Evolutionary conservation across 148 eudicot species (phyloP).

Genomic region (Diospyros kaki): DNA sequence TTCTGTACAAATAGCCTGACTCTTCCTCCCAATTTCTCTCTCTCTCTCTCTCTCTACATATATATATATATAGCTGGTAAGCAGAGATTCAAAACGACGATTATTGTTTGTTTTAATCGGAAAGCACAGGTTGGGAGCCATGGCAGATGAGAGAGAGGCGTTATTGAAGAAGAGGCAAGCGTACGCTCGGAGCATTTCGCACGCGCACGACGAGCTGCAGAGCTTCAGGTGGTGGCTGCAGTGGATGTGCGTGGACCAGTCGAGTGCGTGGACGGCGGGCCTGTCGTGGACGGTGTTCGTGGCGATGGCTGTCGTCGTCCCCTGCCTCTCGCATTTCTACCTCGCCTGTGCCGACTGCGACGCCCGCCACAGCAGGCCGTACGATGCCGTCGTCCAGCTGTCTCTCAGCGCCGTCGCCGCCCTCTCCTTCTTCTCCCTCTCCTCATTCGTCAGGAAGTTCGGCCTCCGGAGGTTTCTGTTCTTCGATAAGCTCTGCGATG

Average conservation of each 20-base stretch:
- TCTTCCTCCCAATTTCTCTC: not conserved
- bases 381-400: constrained; percentile 62
- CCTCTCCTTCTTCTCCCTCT: constrained; percentile 60
- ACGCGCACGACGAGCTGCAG: constrained; percentile 60
- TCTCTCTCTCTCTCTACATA: not conserved
- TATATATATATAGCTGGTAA: not conserved
- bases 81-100: not conserved
- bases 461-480: constrained; percentile 79
- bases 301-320: constrained; percentile 47
- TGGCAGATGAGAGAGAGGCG: constrained; percentile 17
- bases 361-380: constrained; percentile 48
- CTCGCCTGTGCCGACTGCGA: constrained; percentile 71
- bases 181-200: constrained; percentile 38
- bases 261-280: constrained; percentile 22
- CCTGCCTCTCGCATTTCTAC: constrained; percentile 62
- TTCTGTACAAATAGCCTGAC: too few relatives aligned
- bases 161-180: constrained; percentile 12
- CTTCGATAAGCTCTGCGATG: constrained; percentile 76
- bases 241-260: constrained; percentile 90
- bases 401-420: constrained; percentile 62
- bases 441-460: constrained; percentile 47
- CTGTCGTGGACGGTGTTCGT: constrained; percentile 64
- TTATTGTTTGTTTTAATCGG: not conserved
- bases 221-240: constrained; percentile 61
- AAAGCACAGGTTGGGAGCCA: not conserved